Evolutionary conservation across 768 basidiomycete genomes (phyloP), one percentile per base, ranked within the genome.

Genomic region (Suillus cothurnatus): DNA sequence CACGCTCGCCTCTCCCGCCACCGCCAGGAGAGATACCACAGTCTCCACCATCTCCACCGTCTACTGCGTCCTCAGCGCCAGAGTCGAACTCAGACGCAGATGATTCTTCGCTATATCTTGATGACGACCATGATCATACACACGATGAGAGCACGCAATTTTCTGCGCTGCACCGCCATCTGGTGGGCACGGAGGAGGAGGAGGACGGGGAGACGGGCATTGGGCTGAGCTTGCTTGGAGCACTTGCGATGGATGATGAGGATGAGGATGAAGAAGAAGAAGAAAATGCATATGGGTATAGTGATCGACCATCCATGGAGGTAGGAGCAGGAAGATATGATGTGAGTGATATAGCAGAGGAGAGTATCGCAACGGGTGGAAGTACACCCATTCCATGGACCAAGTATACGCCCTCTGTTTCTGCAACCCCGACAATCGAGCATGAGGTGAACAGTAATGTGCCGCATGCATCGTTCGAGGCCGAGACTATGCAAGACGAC

Each of bases 161-260:
- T 28, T 77, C 70, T 63, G 69, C 74, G 28, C 67, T 75, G 21
- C 66, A 75, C 38, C 39, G 9, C 9, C 57, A 19, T 15, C 45
- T 50, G 53, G 59, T 57, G 0, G 67, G 9, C 0, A 70, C 69
- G 21, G 73, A 78, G 4, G 80, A 74, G 7, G 67, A 80, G 61
- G 85, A 85, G 2, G 89, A 90, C 64, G 89, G 86, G 4, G 85
- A 86, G 59, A 79, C 84, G 1, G 91, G 88, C 0, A 92, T 93
- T 43, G 91, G 91, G 2, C 75, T 92, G 39, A 87, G 87, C 2
- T 75, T 92, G 61, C 76, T 93, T 61, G 85, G 86, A 68, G 82
- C 81, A 47, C 86, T 70, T 75, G 78, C 45, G 71, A 77, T 67
- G 15, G 81, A 74, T 2, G 74, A 72, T 17, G 77, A 73, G 0